A percentile compares a stretch with the other conserved stretches of the same genome.
These are phyloP conservation scores for Limnanthes douglasii DNA, from an alignment of 345 rosid species.

Conservation along the genomic window DNA sequence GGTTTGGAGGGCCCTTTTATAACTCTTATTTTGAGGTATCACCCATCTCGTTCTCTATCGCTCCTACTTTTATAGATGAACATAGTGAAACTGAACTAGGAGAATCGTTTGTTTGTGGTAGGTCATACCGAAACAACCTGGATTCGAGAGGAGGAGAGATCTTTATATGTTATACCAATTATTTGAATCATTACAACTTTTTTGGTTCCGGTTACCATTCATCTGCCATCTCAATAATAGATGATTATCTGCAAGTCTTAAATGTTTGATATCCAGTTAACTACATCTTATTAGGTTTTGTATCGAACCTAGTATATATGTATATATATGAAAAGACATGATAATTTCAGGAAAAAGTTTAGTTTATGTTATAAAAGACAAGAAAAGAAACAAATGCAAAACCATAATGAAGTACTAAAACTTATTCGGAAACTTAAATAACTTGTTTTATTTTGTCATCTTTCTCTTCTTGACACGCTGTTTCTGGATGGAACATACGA, in stretches of 20 bases:
- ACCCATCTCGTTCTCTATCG: neutral
- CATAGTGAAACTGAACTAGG: too few relatives aligned
- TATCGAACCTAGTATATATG: neutral
- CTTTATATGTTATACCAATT: slow-evolving; percentile 71
- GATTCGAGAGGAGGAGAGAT: slow-evolving; percentile 73
- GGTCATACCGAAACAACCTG: slow-evolving; percentile 82
- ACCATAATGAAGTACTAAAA: too few relatives aligned
- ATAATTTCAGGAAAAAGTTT: too few relatives aligned
- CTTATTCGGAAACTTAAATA: too few relatives aligned
- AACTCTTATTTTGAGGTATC: slow-evolving; percentile 66
- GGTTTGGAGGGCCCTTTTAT: slow-evolving; percentile 75
- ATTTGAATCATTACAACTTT: slow-evolving; percentile 85
- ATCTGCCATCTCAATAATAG: slow-evolving; percentile 65
- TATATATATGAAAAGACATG: too few relatives aligned
- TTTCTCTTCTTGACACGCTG: too few relatives aligned
- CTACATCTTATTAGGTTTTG: neutral
- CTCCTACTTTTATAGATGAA: neutral
- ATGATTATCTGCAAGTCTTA: slow-evolving; percentile 46
- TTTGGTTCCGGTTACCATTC: slow-evolving; percentile 85
- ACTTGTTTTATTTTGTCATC: too few relatives aligned
- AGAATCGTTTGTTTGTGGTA: too few relatives aligned
- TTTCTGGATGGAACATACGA: too few relatives aligned
- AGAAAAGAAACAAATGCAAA: too few relatives aligned
- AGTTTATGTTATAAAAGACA: too few relatives aligned
- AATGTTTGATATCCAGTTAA: slow-evolving; percentile 10